Evolutionary conservation across 768 basidiomycete species (phyloP), one percentile per base, ranked within the genome.

Genomic region (Lactarius hengduanensis): DNA sequence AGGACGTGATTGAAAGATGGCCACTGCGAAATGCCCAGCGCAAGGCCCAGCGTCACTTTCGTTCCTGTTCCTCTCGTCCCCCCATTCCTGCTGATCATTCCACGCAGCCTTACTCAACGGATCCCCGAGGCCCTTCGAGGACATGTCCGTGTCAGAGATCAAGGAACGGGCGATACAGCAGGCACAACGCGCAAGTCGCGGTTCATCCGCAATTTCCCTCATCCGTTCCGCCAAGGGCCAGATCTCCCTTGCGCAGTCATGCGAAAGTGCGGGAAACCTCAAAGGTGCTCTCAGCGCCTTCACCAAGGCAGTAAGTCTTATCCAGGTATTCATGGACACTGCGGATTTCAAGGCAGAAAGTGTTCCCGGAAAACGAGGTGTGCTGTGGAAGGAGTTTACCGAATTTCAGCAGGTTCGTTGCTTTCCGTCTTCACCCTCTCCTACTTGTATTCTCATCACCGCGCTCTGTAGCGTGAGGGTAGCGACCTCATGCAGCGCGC

Each of bases 321-420:
- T 82, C 0, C 80, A 81, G 69, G 81, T 84, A 76, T 80, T 85
- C 55, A 83, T 89, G 79, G 83, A 86, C 56, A 83, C 84, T 18
- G 65, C 80, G 11, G 89, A 90, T 71, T 85, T 86, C 74, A 76
- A 74, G 62, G 72, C 77, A 26, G 84, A 84, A 66, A 81, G 80
- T 70, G 73, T 74, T 56, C 78, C 77, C 45, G 83, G 81, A 50
- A 83, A 81, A 66, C 80, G 80, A 65, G 85, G 86, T 18, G 77
- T 82, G 41, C 74, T 91, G 58, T 81, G 82, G 75, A 86, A 83
- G 75, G 89, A 90, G 70, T 81, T 90, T 62, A 71, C 79, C 53
- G 84, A 86, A 28, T 90, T 91, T 66, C 80, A 86, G 71, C 80
- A 84, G 79, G 91, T 92, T 71, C 38, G 82, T n/a, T 78, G 50